Base-by-base conservation (phyloP, 441 rosid species). In the Daphne laureola region DNA sequence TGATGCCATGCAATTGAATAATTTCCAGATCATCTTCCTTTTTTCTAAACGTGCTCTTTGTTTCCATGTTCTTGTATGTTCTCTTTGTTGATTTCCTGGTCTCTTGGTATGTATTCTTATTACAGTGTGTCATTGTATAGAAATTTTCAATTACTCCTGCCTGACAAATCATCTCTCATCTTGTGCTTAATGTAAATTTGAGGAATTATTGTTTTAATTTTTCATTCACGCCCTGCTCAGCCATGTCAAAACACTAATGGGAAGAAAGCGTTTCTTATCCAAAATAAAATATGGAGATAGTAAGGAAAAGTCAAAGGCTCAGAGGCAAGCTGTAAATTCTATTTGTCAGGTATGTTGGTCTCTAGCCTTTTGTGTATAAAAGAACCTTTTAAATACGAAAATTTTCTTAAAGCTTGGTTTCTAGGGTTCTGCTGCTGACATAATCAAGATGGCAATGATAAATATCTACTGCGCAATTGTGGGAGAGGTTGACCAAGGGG, bases 241-340 rank as follows among this genome's bases (percentile, higher is more conserved):
- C 49, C 90, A 93, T 77, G 79, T 85, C 61, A 86, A 87, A 78
- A 87, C 99, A 43, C 78, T 93, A 15, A 83, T 61, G 72, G 99
- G 95, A 78, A 79, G 99, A 76, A 90, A 86, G 64, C 87, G 97
- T 14, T 90, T 83, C 83, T 71, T 90, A 79, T 87, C 97, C 8
- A 93, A 93, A 71, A 90, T 93, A 71, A 90, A 86, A 73, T 71
- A 77, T 66, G 99, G 99, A 54, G 79, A 81, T 71, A 76, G 58
- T 56, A 70, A 83, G 70, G 97, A 87, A 74, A 87, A 82, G 67
- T 78, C 86, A 17, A 93, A 81, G 77, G 99, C 97, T 67, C 95
- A 87, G 78, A 86, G 99, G 63, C 99, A 93, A 77, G 97, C 97
- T 51, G 96, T 90, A 52, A 93, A 93, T 75, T 93, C 99, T 61